Base-by-base conservation (phyloP, 2,329 filamentous ascomycete species). In the Cercospora janseana region DNA sequence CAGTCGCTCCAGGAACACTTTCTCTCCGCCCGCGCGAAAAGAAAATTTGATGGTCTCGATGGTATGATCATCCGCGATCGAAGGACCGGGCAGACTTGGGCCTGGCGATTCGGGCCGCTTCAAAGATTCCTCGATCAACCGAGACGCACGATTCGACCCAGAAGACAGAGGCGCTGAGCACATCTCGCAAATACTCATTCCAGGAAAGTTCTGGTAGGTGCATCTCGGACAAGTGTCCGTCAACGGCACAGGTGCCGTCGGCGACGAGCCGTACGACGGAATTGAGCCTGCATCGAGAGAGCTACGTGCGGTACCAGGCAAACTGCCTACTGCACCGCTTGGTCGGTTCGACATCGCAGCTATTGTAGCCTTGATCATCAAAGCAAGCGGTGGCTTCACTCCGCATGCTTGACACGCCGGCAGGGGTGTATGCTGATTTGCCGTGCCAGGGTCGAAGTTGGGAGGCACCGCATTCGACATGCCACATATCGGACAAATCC, bases 401-500 rank as follows among this genome's bases (percentile, higher is more conserved):
- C 93, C 93, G 66, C 93, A 98, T 4, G 90, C 87, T 46, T 95
- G 75, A 66, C 93, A 98, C 59, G 92, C 88, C 3, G 91, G 87
- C 16, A 95, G 72, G 6, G 85, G 85, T 4, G 87, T 95, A 56
- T 89, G 82, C 15, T 84, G 81, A 54, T 82, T 93, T 6, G 89
- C 89, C 2, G 86, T 84, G 1, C 84, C 79, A 0, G 90, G 87
- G 63, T 97, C 92, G 67, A 97, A 97, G 68, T 95, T 96, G 28
- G 88, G 87, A 0, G 93, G 91, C 1, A 96, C 83, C 0, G 88
- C 86, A 63, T 97, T 97, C 7, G 91, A 92, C 66, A 95, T 94
- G 60, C 87, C 92, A 75, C 92, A 97, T 63, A 97, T 97, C 1
- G 88, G 86, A 72, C 92, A 97, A 15, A 97, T 85, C 92, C 92